Evolutionary conservation across 257 asterid genomes (phyloP), one percentile per base, ranked within the genome.

Genomic region (Ehretia macrophylla): DNA sequence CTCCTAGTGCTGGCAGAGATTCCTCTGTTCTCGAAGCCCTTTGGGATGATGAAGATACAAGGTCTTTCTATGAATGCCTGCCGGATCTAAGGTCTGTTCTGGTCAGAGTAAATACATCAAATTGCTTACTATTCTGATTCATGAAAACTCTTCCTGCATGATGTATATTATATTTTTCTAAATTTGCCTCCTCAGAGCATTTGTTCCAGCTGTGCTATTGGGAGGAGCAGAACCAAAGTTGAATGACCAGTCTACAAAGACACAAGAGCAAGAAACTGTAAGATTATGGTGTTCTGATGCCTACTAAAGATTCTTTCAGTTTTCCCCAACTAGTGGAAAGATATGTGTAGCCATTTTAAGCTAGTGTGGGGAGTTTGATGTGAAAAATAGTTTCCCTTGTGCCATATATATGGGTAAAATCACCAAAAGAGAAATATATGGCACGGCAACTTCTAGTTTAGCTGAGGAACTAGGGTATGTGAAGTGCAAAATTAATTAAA

Each of bases 1-100:
- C 92, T 55, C 80, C 91, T 63, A 72, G 77, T 75, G 71, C 87
- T 54, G 81, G 87, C 58, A 93, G 87, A 74, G 97, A 89, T 72
- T 76, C 91, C 71, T 81, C 96, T 56, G 63, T 78, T 59, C 73
- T 72, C 63, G 99, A 93, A 72, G 88, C 96, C 51, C 74, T 93
- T 37, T 93, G 99, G 99, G 99, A 93, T 63, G 99, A 93, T 67
- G 99, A 93, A 67, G 99, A 93, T 82, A 93, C 99, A 14, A 83
- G 83, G 80, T 77, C 96, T 76, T 93, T 93, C 87, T 93, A 93
- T 1, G 97, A 93, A 75, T 74, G 86, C 84, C 86, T 93, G 51
- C 97, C 97, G 11, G 99, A 93, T 79, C 95, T 93, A 63, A 89
- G 99, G 99, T 89, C 53, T n/a, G 20, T 51, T 53, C 32, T 46